Evolutionary conservation across 2,329 filamentous ascomycete genomes (phyloP).

Genomic region (Tolypocladium pustulatum): DNA sequence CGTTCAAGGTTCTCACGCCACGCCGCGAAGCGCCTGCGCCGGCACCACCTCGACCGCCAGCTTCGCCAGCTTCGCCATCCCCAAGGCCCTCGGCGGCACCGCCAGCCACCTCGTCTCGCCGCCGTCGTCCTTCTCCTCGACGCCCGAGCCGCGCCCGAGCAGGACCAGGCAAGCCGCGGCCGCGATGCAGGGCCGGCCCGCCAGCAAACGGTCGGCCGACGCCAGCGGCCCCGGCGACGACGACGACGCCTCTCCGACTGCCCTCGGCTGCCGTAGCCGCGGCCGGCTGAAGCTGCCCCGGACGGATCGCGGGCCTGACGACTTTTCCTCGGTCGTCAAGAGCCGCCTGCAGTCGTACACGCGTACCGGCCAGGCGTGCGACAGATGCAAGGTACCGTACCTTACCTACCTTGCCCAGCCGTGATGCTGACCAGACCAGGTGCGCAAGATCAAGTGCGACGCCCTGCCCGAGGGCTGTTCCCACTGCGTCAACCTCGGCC

Average conservation of each 20-base stretch:
- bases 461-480: constrained; percentile 71
- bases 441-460: constrained; percentile 83
- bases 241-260: constrained; percentile 6
- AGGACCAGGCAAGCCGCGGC: constrained; percentile 1
- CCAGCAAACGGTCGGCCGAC: constrained; percentile 26
- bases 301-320: constrained; percentile 35
- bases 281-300: constrained; percentile 37
- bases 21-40: not conserved
- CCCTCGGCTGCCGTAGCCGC: constrained; percentile 9
- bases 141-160: constrained; percentile 1
- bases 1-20: not conserved
- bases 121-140: constrained; percentile 2
- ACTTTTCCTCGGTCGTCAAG: constrained; percentile 47
- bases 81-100: not conserved
- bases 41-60: not conserved
- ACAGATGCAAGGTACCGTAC: constrained; percentile 82
- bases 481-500: constrained; percentile 65
- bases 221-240: constrained; percentile 23
- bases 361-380: constrained; percentile 74
- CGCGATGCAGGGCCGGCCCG: constrained; percentile 8
- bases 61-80: not conserved
- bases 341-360: constrained; percentile 44
- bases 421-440: constrained; percentile 28
- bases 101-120: constrained; percentile 1
- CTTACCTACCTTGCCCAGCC: too few species aligned